Evolutionary conservation across 2,329 filamentous ascomycete species (phyloP).

Genomic region (Pseudofabraea citricarpa): DNA sequence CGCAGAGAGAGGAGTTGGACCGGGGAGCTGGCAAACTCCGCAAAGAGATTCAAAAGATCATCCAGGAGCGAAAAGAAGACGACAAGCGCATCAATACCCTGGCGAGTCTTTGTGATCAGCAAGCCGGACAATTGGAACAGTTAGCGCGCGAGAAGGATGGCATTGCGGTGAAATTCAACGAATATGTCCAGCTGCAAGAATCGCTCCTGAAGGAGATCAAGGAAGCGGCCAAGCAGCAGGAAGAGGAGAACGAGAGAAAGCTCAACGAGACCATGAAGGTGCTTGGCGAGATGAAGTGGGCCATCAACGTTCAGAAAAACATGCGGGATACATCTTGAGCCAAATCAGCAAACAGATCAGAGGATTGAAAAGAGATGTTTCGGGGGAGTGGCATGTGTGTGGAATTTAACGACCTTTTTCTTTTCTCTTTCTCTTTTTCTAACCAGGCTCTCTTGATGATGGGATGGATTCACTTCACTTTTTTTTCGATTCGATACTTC

Average conservation of each 20-base stretch:
- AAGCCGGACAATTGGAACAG: conserved; percentile 62
- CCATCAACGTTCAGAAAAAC: conserved; percentile 61
- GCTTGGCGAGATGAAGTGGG: conserved; percentile 69
- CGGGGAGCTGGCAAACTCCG: conserved; percentile 49
- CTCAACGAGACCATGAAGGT: conserved; percentile 55
- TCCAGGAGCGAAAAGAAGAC: conserved; percentile 32
- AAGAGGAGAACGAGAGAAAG: conserved; percentile 55
- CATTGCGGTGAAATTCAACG: conserved; percentile 54
- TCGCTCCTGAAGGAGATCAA: conserved; percentile 56
- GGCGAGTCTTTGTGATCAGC: conserved; percentile 67
- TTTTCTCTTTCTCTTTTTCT: too few relatives aligned
- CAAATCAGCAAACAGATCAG: too few relatives aligned
- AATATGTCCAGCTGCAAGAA: conserved; percentile 62
- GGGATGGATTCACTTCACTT: too few relatives aligned
- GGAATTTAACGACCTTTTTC: too few relatives aligned
- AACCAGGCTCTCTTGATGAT: too few relatives aligned
- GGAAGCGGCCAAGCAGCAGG: conserved; percentile 48
- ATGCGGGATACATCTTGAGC: conserved; percentile 52
- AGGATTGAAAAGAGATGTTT: too few relatives aligned
- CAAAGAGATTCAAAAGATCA: conserved; percentile 25
- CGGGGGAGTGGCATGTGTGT: too few relatives aligned
- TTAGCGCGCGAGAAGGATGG: conserved; percentile 57
- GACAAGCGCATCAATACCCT: conserved; percentile 60
- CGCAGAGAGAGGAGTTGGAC: conserved; percentile 59
- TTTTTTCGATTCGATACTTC: too few relatives aligned